Percentiles rank a stretch among this genome's conserved stretches.
phyloP scores from a whole-genome alignment of 2,329 filamentous ascomycete species.

The Paecilomyces sp. region DNA sequence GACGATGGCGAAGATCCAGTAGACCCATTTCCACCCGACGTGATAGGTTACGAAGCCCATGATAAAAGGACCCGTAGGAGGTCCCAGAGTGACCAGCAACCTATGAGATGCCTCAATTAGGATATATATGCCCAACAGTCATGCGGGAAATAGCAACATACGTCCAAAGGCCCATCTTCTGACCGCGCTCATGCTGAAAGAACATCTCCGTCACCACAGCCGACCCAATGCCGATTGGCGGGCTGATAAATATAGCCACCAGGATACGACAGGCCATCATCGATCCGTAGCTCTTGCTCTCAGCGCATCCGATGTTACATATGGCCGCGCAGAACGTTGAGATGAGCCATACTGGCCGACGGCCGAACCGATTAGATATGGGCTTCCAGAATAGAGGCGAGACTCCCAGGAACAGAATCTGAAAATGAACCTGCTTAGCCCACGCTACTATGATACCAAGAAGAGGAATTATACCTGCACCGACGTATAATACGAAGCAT shows the following conservation, averaged over 20 bases:
- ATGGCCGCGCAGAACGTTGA: constrained; percentile 40
- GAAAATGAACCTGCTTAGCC: constrained; percentile 20
- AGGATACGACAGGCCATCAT: constrained; percentile 46
- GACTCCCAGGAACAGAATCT: constrained; percentile 46
- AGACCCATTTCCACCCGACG: constrained; percentile 52
- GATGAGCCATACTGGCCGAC: constrained; percentile 47
- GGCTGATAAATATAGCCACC: constrained; percentile 47
- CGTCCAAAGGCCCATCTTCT: constrained; percentile 51
- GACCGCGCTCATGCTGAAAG: constrained; percentile 45
- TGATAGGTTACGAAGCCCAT: constrained; percentile 39
- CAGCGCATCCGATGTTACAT: constrained; percentile 48
- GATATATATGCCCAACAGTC: not conserved
- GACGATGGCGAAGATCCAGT: constrained; percentile 49
- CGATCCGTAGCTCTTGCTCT: constrained; percentile 39
- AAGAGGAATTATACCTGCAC: not conserved
- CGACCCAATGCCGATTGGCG: constrained; percentile 45
- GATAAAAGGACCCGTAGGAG: constrained; percentile 29
- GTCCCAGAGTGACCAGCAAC: constrained; percentile 41
- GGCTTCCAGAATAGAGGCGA: constrained; percentile 49
- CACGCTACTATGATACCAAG: not conserved
- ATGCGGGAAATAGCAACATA: not conserved
- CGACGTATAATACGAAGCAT: constrained; percentile 47
- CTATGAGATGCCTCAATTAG: not conserved
- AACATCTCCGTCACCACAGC: constrained; percentile 50
- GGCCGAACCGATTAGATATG: constrained; percentile 44